Evolutionary conservation across 2,329 filamentous ascomycete genomes (phyloP).

Genomic region (Colletotrichum limetticola): DNA sequence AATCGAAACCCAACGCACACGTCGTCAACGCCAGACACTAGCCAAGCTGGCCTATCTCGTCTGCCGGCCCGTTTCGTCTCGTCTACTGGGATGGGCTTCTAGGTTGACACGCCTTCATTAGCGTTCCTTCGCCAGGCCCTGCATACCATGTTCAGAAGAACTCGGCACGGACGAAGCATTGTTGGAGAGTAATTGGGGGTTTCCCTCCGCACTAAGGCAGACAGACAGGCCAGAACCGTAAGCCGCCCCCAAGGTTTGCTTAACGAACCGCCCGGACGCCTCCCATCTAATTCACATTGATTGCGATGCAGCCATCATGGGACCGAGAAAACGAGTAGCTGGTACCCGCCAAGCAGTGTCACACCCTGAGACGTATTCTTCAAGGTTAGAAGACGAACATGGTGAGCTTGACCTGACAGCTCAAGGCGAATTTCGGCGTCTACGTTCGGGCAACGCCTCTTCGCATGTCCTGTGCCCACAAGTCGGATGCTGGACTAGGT

Average conservation of each 20-base stretch:
- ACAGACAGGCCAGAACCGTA: neutral
- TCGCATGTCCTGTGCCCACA: neutral
- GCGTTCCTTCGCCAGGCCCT: neutral
- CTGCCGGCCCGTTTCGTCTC: conserved; percentile 5
- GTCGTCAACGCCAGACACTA: neutral
- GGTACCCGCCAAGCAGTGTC: conserved; percentile 22
- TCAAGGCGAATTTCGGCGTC: neutral
- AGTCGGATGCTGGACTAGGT: conserved; percentile 8
- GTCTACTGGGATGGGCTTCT: neutral
- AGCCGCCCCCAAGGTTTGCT: neutral
- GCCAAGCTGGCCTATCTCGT: neutral
- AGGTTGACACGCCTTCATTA: neutral
- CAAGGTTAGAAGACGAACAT: neutral
- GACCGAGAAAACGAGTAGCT: neutral
- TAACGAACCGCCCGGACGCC: neutral
- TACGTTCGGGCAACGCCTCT: neutral
- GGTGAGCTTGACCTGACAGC: neutral
- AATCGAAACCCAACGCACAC: neutral
- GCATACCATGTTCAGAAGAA: neutral
- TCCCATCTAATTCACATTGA: conserved; percentile 8
- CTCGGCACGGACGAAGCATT: neutral
- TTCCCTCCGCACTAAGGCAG: conserved; percentile 7
- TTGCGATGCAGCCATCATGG: conserved; percentile 24
- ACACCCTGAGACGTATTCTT: neutral
- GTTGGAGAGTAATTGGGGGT: neutral